Evolutionary conservation across 306 rosid species (phyloP).

Genomic region (Acacia melanoxylon): DNA sequence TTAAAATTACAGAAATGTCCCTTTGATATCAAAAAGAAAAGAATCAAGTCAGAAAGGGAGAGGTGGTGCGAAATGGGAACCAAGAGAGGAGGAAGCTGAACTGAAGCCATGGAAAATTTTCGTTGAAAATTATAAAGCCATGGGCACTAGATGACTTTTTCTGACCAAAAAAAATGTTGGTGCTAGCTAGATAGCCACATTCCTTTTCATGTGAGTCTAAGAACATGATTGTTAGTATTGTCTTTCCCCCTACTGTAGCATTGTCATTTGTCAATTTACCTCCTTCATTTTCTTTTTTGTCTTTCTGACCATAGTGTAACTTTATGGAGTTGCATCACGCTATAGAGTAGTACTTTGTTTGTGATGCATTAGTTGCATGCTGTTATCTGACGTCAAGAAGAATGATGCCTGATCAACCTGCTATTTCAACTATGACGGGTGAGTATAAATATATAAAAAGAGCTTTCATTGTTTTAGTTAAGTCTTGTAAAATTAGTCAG

Average conservation of each 20-base stretch:
- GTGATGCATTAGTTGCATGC: slow-evolving; percentile 72
- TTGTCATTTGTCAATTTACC: background rate
- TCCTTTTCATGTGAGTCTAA: background rate
- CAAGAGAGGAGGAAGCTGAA: too few relatives aligned
- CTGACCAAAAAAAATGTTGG: too few relatives aligned
- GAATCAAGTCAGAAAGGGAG: too few relatives aligned
- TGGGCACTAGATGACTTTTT: too few relatives aligned
- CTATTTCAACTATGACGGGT: slow-evolving; percentile 97
- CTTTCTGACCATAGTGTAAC: slow-evolving; percentile 21
- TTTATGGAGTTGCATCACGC: slow-evolving; percentile 33
- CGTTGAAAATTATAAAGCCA: too few relatives aligned
- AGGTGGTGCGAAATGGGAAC: too few relatives aligned
- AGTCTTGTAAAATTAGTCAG: background rate
- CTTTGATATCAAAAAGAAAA: too few relatives aligned
- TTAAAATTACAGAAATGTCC: too few relatives aligned
- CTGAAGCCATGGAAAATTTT: too few relatives aligned
- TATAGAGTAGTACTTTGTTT: slow-evolving; percentile 90
- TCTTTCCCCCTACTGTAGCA: background rate
- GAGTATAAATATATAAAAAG: slow-evolving; percentile 34
- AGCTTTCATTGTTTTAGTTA: slow-evolving; percentile 21
- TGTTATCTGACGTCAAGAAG: slow-evolving; percentile 79
- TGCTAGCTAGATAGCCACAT: too few relatives aligned
- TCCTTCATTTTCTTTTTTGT: background rate
- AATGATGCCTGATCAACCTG: slow-evolving; percentile 95
- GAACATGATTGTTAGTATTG: background rate